These are phyloP conservation scores for Aegilops tauschii DNA, from an alignment of 176 grass and related monocot species.

Conservation along the genomic window DNA sequence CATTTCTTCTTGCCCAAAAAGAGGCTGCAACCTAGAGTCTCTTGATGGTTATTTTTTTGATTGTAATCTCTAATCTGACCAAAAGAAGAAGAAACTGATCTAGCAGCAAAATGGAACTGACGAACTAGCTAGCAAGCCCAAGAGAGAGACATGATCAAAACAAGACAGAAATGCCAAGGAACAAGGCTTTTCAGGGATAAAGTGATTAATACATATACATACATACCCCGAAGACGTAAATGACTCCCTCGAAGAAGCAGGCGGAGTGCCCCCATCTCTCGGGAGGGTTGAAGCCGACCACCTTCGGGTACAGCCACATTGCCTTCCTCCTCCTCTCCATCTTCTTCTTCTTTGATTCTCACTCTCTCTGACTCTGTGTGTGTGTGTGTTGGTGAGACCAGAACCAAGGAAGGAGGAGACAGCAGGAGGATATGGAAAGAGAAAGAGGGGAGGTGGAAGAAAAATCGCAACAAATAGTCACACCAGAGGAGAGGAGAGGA, in stretches of 20 bases:
- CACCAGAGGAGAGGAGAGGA: constrained; percentile 10
- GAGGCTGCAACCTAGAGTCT: background rate
- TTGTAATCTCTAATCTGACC: background rate
- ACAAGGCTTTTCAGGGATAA: background rate
- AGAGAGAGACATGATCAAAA: constrained; percentile 1
- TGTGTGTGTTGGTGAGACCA: background rate
- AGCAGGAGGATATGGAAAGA: constrained; percentile 16
- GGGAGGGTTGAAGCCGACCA: constrained; percentile 80
- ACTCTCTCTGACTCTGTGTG: background rate
- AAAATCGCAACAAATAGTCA: background rate
- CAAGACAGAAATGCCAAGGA: background rate
- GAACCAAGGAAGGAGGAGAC: background rate
- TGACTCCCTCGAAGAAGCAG: constrained; percentile 73
- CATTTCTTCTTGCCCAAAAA: background rate
- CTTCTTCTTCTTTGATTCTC: too few species aligned
- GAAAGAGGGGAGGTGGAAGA: background rate
- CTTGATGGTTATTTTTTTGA: background rate
- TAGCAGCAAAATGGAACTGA: background rate
- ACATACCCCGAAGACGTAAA: constrained; percentile 93
- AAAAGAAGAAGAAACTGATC: background rate
- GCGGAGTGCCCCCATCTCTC: constrained; percentile 98
- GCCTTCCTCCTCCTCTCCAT: constrained; percentile 72
- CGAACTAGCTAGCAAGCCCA: background rate
- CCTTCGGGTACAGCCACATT: constrained; percentile 96
- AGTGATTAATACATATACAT: too few species aligned